Base-by-base conservation (phyloP, 2,329 filamentous ascomycete genomes). In the Monosporascus sp. region DNA sequence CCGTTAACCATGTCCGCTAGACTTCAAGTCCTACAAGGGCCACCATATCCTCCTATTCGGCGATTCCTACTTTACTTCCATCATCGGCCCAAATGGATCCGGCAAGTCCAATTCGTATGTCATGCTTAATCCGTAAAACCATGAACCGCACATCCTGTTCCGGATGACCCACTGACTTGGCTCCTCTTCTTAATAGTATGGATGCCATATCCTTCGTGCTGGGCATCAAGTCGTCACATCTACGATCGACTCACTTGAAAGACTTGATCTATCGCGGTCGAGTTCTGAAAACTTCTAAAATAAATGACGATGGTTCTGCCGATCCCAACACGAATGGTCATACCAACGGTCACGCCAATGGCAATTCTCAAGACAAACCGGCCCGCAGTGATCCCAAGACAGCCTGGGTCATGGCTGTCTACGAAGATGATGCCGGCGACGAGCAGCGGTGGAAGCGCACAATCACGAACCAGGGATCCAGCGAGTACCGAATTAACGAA, bases 21-120 rank as follows among this genome's bases (percentile, higher is more conserved):
- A 99, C 77, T 99, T 99, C 85, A 99, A 99, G 77, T 97, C 94
- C 64, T 99, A 99, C 78, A 96, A 96, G 73, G 94, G 92, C 54
- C 92, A 97, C 66, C 94, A 99, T 76, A 87, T 84, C 56, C 84
- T 99, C 45, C 83, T 97, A 50, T 97, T 99, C 66, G 93, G 93
- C 67, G 93, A 99, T 76, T 95, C 92, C 2, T 97, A 97, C 74
- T 99, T 99, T 73, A 99, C 94, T 49, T 99, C 94, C 43, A 97
- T 99, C 67, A 97, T 99, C 67, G 94, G 95, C 6, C 94, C 94
- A 70, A 99, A 99, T 92, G 94, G 94, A 77, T 97, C 94, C 37
- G 94, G 94, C 60, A 99, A 99, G 74, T 99, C 94, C 20, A 99
- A 99, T 72, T 96, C 92, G 89, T 93, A 74, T 69, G 86, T 77